phyloP scores from a whole-genome alignment of 257 asterid species.

The Ilex aquifolium region DNA sequence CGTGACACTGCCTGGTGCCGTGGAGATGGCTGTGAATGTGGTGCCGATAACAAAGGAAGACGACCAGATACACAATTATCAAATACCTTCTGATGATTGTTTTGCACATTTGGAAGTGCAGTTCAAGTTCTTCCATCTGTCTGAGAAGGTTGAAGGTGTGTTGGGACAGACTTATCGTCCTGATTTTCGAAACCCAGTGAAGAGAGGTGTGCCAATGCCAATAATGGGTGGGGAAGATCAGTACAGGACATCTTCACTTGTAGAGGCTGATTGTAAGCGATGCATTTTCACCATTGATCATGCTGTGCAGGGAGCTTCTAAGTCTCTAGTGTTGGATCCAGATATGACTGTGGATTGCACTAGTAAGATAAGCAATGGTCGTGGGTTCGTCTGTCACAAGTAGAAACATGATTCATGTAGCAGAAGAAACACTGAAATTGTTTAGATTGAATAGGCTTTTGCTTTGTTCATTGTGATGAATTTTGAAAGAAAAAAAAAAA shows the following conservation, averaged over 20 bases:
- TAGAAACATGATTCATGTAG: too few relatives aligned
- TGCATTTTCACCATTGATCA: too few relatives aligned
- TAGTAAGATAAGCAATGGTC: too few relatives aligned
- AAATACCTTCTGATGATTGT: constrained; percentile 4
- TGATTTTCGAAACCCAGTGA: constrained; percentile 18
- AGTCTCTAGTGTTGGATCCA: too few relatives aligned
- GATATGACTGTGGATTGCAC: too few relatives aligned
- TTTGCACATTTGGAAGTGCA: not conserved
- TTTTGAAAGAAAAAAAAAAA: too few relatives aligned
- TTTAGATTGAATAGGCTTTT: too few relatives aligned
- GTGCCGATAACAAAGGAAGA: constrained; percentile 22
- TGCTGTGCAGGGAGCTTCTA: too few relatives aligned
- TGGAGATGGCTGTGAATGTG: constrained; percentile 18
- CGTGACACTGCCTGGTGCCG: constrained; percentile 5
- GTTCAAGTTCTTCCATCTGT: constrained; percentile 5
- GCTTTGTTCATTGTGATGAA: too few relatives aligned
- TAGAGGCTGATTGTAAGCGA: constrained; percentile 7
- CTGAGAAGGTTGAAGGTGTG: constrained; percentile 19
- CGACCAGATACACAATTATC: constrained; percentile 13
- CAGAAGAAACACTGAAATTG: too few relatives aligned
- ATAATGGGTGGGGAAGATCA: constrained; percentile 19
- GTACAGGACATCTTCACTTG: constrained; percentile 17
- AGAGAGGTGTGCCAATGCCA: constrained; percentile 19
- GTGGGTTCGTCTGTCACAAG: too few relatives aligned
- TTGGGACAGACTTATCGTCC: constrained; percentile 24